phyloP scores from a whole-genome alignment of 129 eudicot genomes.

The Glebionis coronaria region DNA sequence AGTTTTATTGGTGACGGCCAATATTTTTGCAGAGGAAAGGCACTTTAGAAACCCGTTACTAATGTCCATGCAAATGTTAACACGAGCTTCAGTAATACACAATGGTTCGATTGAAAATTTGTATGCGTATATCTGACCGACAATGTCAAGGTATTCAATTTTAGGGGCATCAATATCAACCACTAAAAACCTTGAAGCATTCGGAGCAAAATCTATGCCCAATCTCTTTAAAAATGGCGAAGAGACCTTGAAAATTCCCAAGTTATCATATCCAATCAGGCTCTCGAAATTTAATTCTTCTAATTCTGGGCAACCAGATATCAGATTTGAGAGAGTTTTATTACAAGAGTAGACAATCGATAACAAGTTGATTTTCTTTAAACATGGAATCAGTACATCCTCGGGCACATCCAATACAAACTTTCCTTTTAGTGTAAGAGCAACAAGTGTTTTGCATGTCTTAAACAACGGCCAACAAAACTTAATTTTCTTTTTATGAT shows the following conservation, averaged over 20 bases:
- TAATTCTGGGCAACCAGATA: conserved; percentile 27
- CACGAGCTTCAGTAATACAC: conserved; percentile 20
- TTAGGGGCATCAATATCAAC: conserved; percentile 25
- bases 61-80: background rate
- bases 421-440: conserved; percentile 10
- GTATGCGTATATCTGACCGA: background rate
- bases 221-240: conserved; percentile 24
- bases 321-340: conserved; percentile 15
- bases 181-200: background rate
- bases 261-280: background rate
- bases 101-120: background rate
- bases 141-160: conserved; percentile 15
- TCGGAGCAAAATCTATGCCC: background rate
- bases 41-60: background rate
- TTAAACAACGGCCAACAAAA: conserved; percentile 21
- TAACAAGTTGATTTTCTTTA: conserved; percentile 17
- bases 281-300: conserved; percentile 29
- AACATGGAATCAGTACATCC: conserved; percentile 20
- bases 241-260: background rate
- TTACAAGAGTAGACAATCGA: background rate
- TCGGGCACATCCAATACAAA: conserved; percentile 15
- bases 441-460: conserved; percentile 6
- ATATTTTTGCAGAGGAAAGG: conserved; percentile 15
- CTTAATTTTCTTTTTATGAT: background rate
- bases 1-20: conserved; percentile 4